Evolutionary conservation across 768 basidiomycete genomes (phyloP).

Genomic region (Lactifluus volemus): DNA sequence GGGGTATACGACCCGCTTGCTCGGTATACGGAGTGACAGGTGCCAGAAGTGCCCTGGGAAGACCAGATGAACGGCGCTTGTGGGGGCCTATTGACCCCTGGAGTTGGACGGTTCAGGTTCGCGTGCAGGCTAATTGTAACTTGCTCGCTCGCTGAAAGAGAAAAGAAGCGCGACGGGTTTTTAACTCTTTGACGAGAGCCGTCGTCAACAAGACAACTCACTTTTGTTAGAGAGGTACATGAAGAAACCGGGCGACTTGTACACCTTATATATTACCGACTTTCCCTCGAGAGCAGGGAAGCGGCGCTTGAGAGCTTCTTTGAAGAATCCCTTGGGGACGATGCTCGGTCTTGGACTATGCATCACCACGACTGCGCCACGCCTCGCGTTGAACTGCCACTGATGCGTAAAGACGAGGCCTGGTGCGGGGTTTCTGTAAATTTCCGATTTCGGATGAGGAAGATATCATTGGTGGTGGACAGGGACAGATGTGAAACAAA

Average conservation of each 20-base stretch:
- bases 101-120: neutral
- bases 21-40: neutral
- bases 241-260: conserved; percentile 4
- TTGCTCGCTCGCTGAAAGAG: neutral
- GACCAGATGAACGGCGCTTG: neutral
- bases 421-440: neutral
- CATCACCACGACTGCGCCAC: conserved; percentile 11
- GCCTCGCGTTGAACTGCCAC: conserved; percentile 3
- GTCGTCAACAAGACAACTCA: neutral
- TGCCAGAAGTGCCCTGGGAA: neutral
- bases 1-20: neutral
- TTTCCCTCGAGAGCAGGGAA: neutral
- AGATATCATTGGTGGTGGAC: too few species aligned
- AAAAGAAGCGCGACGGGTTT: too few species aligned
- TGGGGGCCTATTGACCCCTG: neutral
- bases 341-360: neutral
- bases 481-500: too few species aligned
- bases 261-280: neutral
- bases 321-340: conserved; percentile 1
- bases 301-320: neutral
- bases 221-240: conserved; percentile 9
- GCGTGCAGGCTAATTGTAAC: neutral
- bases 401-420: neutral
- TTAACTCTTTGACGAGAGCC: too few species aligned
- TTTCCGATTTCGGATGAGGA: neutral